Evolutionary conservation across 2,329 filamentous ascomycete species (phyloP).

Genomic region (Xylariaceae sp.): DNA sequence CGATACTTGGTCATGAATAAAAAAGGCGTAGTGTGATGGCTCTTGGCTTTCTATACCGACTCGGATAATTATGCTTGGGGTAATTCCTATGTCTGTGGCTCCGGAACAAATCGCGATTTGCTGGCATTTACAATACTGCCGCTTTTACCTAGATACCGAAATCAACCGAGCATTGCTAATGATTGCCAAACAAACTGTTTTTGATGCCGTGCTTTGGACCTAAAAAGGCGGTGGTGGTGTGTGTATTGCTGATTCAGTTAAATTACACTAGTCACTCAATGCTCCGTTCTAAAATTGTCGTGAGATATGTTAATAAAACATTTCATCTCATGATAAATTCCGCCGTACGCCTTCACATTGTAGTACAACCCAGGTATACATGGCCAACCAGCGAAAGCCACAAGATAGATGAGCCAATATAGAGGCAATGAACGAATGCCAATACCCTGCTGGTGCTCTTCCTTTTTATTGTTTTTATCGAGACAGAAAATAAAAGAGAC

Average conservation of each 20-base stretch:
- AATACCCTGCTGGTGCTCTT: not conserved
- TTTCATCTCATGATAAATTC: conserved; percentile 19
- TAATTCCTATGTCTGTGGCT: not conserved
- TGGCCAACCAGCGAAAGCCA: conserved; percentile 11
- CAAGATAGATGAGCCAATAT: not conserved
- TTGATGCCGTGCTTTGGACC: not conserved
- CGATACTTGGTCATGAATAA: conserved; percentile 18
- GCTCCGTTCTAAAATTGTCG: not conserved
- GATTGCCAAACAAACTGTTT: too few species aligned
- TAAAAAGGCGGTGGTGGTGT: not conserved
- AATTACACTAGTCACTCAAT: too few species aligned
- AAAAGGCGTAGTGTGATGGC: conserved; percentile 20
- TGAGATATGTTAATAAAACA: not conserved
- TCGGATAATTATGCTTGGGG: conserved; percentile 10
- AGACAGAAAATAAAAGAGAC: not conserved
- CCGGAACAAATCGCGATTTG: not conserved
- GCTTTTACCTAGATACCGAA: not conserved
- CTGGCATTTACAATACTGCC: not conserved
- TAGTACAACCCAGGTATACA: conserved; percentile 30
- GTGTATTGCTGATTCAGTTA: not conserved
- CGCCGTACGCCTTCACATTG: conserved; percentile 24
- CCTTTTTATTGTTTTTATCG: not conserved
- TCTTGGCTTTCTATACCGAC: conserved; percentile 3
- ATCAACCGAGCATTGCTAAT: not conserved
- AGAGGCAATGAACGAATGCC: not conserved